Evolutionary conservation across 2,329 filamentous ascomycete species (phyloP).

Genomic region (Xylaria sp.): DNA sequence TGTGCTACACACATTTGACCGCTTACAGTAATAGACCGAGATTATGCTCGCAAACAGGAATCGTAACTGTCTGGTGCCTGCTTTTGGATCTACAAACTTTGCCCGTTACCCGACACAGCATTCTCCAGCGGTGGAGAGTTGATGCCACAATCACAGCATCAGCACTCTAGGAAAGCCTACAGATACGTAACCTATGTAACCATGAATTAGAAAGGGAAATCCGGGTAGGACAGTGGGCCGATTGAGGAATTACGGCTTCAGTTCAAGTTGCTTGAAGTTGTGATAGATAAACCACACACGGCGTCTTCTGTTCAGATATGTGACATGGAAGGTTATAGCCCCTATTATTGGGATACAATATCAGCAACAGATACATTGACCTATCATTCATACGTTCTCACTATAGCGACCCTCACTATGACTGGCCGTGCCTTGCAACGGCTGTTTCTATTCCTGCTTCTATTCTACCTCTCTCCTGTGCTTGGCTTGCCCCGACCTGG

Average conservation of each 20-base stretch:
- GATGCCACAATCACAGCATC: not conserved
- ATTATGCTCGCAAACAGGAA: not conserved
- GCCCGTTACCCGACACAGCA: not conserved
- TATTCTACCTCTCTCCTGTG: not conserved
- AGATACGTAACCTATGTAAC: not conserved
- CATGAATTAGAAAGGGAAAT: not conserved
- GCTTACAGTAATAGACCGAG: not conserved
- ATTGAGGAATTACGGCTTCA: not conserved
- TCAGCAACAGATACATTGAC: not conserved
- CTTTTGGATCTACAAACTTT: not conserved
- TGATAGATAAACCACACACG: not conserved
- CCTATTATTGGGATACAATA: not conserved
- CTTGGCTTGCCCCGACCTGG: not conserved
- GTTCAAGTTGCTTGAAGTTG: not conserved
- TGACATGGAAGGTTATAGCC: not conserved
- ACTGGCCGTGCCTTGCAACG: not conserved
- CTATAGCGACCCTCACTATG: not conserved
- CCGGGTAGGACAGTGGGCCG: not conserved
- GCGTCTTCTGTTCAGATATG: not conserved
- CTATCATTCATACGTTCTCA: not conserved
- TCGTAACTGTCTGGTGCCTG: not conserved
- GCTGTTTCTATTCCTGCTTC: not conserved
- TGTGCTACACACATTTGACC: too few relatives aligned
- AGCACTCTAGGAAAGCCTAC: not conserved
- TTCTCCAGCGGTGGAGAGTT: not conserved